Percentiles rank a stretch among this genome's conserved stretches.
phyloP scores from a whole-genome alignment of 2,329 filamentous ascomycete species.

The Fusarium equiseti region DNA sequence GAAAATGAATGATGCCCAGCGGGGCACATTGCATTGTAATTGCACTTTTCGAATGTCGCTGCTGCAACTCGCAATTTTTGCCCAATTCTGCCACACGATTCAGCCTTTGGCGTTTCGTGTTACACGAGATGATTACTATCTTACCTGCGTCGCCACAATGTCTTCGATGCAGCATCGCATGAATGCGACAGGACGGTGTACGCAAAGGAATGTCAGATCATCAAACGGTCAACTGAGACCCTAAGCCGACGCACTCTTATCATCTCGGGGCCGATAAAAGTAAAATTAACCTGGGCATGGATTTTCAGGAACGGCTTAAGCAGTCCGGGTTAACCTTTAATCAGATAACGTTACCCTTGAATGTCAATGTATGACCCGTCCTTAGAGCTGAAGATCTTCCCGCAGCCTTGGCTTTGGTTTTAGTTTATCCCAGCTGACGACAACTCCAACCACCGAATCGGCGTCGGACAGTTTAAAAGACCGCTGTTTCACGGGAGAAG shows the following conservation, averaged over 20 bases:
- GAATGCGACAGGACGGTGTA: neutral
- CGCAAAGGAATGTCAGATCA: too few relatives aligned
- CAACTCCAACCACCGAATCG: neutral
- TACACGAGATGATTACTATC: neutral
- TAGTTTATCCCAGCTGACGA: neutral
- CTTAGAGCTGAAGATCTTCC: neutral
- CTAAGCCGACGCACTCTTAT: neutral
- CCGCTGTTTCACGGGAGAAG: neutral
- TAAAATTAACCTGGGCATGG: neutral
- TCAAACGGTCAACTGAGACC: neutral
- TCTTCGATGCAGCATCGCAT: neutral
- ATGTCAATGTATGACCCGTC: neutral
- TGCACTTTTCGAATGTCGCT: neutral
- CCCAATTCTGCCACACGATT: neutral
- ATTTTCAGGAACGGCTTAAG: slow-evolving; percentile 7
- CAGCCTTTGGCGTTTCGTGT: neutral
- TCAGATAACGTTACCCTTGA: neutral
- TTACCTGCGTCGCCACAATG: neutral
- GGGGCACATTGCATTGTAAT: neutral
- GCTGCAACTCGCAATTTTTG: neutral
- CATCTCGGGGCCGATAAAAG: too few relatives aligned
- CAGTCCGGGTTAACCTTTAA: neutral
- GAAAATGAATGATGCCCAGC: neutral
- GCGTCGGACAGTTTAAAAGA: slow-evolving; percentile 12
- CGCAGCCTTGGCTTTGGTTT: neutral